Base-by-base conservation (phyloP, 2,329 filamentous ascomycete genomes). In the Akanthomyces muscarius region DNA sequence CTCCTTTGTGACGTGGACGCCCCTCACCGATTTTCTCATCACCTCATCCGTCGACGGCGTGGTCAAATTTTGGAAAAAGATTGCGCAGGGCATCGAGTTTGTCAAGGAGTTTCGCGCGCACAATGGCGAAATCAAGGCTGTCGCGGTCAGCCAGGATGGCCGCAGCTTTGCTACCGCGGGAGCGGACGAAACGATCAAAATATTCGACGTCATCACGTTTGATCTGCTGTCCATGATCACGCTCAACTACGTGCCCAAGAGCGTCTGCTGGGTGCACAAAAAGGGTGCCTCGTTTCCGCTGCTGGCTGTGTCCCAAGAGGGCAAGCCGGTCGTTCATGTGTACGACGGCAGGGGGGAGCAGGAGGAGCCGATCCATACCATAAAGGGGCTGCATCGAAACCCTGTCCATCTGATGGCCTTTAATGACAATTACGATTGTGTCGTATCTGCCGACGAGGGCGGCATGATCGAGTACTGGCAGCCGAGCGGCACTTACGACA, bases 41-140 rank as follows among this genome's bases (percentile, higher is more conserved):
- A 99, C 95, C 1, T 91, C 90, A 65, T 98, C 95, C 0, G 79
- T 91, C 50, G 95, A 99, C 73, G 96, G 96, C n/a, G 89, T 94
- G 0, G 94, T 98, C 69, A 99, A 99, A 76, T 99, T 99, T 75
- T 99, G 95, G 95, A 99, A 99, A 80, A 99, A 99, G 79, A 85
- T 90, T 67, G 88, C 86, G 1, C 88, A 91, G 41, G 91, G 91
- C 0, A 90, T 99, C 64, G 96, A 99, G 77, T 99, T 99, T 72
- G 94, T 98, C 60, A 99, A 99, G 78, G 93, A 99, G 77, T 99
- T 97, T 79, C 89, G 88, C 72, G 93, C 95, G 8, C 96, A 99
- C 76, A 83, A 85, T 63, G 91, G 91, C 58, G 91, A 96, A 72
- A 91, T 98, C 71, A 87, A 82, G 65, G 89, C 89, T 33, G 91